Evolutionary conservation across 2,329 filamentous ascomycete genomes (phyloP).

Genomic region (Metarhizium humberi): DNA sequence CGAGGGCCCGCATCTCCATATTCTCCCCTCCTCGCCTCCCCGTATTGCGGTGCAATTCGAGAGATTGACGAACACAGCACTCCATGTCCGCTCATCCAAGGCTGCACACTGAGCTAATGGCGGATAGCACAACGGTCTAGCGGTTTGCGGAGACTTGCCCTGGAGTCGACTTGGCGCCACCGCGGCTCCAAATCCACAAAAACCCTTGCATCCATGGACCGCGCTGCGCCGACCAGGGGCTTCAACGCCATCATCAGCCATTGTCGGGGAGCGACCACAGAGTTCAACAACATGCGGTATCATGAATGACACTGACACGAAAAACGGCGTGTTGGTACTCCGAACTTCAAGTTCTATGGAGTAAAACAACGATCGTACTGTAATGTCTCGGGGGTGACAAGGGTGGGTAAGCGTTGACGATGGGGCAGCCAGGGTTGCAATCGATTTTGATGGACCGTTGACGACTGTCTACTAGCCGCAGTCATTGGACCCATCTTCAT

Average conservation of each 20-base stretch:
- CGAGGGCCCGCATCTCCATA: background rate
- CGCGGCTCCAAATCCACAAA: background rate
- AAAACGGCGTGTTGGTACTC: too few species aligned
- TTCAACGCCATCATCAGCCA: background rate
- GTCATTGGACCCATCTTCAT: background rate
- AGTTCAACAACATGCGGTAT: background rate
- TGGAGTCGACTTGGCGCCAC: background rate
- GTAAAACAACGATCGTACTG: background rate
- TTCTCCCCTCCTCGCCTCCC: background rate
- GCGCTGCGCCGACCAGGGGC: background rate
- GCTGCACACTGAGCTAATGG: too few species aligned
- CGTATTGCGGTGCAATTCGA: too few species aligned
- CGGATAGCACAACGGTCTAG: too few species aligned
- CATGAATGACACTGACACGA: too few species aligned
- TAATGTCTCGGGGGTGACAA: background rate
- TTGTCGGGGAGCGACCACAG: background rate
- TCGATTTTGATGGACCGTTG: background rate
- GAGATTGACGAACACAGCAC: too few species aligned
- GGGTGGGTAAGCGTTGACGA: background rate
- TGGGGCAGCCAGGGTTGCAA: background rate
- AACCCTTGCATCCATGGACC: background rate
- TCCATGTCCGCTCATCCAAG: too few species aligned
- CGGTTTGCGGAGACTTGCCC: too few species aligned
- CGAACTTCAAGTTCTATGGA: too few species aligned
- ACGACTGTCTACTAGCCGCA: background rate